Evolutionary conservation across 1,284 basidiomycete species (phyloP).

Genomic region (Naganishia albida): DNA sequence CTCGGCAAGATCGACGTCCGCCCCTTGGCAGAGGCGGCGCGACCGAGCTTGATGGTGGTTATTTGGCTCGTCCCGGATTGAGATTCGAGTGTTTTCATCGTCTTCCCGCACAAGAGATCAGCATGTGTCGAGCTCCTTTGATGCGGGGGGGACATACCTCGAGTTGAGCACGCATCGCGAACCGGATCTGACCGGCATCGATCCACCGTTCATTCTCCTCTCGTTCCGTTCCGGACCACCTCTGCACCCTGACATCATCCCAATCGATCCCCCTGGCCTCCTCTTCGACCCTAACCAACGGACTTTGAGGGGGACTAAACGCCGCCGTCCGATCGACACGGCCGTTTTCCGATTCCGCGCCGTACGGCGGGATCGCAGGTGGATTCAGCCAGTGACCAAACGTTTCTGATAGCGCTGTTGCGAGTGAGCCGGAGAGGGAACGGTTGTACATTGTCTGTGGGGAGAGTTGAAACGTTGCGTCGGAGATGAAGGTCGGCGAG

Average conservation of each 20-base stretch:
- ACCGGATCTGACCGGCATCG: constrained; percentile 36
- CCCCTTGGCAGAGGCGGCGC: constrained; percentile 22
- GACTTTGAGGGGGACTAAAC: constrained; percentile 33
- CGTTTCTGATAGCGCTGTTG: constrained; percentile 33
- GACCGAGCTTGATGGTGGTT: constrained; percentile 35
- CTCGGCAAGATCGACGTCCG: constrained; percentile 27
- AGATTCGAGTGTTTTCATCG: constrained; percentile 36
- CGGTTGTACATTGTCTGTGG: constrained; percentile 24
- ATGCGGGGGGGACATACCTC: constrained; percentile 26
- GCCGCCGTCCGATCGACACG: constrained; percentile 10
- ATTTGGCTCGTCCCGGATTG: constrained; percentile 21
- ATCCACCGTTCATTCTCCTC: constrained; percentile 43
- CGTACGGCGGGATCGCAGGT: constrained; percentile 32
- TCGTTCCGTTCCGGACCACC: constrained; percentile 42
- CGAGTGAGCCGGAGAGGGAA: constrained; percentile 19
- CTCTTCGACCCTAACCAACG: constrained; percentile 41
- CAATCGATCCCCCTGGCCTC: constrained; percentile 40
- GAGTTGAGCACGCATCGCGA: constrained; percentile 37
- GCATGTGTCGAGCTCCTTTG: constrained; percentile 4
- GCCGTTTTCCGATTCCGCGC: constrained; percentile 13
- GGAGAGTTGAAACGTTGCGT: constrained; percentile 22
- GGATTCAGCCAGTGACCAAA: constrained; percentile 42
- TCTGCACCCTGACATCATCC: constrained; percentile 46
- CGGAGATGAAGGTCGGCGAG: constrained; percentile 17
- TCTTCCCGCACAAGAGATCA: constrained; percentile 25